Evolutionary conservation across 345 rosid genomes (phyloP), one percentile per base, ranked within the genome.

Genomic region (Mangifera indica): DNA sequence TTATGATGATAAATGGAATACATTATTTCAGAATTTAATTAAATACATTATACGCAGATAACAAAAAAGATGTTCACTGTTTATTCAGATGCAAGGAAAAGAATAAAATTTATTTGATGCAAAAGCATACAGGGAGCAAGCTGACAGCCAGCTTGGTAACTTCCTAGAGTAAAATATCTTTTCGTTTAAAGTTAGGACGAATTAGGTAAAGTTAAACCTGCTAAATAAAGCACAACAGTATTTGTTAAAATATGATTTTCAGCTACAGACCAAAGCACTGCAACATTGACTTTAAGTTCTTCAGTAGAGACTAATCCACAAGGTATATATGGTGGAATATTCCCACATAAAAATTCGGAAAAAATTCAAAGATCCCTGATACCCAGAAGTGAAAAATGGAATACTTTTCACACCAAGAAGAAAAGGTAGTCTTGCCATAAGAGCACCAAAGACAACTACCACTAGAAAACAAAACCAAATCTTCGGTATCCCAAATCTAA

Each of bases 281-380:
- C 29, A 37, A 20, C 52, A 45, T 77, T 77, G 84, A 77, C 86
- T 80, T 76, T 69, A 49, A 21, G 17, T 12, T 65, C 75, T 68
- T 67, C 55, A 58, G 46, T 1, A 5, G 22, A 74, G 71, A 55
- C 70, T 53, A 73, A 63, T 76, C 78, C 73, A 66, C 53, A 77
- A 70, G 81, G 79, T 34, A 83, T 78, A 78, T 62, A 7, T 32
- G 67, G 65, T 4, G 71, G 89, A 77, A 87, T 85, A 87, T 85
- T 81, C 86, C 69, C 72, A 57, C 24, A 58, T 60, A 32, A 61
- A 51, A 71, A 72, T 64, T 49, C 65, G 40, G 63, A 61, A 54
- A 72, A 44, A 6, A 10, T 12, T 22, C 57, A 12, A 66, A 76
- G 62, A 78, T 58, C 74, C 77, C 69, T 59, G 63, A 74, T 68